Percentiles rank a stretch among this genome's conserved stretches.
phyloP scores from a whole-genome alignment of 202 grass and related monocot genomes.

The Setaria viridis region DNA sequence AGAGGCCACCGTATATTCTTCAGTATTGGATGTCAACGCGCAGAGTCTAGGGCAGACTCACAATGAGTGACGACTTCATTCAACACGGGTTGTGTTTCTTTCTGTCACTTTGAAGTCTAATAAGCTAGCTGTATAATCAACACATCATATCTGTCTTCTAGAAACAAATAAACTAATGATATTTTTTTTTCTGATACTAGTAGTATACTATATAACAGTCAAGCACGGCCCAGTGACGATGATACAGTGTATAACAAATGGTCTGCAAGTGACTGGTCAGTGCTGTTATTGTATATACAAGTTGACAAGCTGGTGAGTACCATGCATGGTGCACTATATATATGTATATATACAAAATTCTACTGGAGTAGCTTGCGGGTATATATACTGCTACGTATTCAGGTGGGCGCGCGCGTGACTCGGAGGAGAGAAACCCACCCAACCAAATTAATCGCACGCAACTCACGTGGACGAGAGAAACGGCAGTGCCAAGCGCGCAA shows the following conservation, averaged over 20 bases:
- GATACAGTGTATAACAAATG: too few relatives aligned
- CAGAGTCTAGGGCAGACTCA: background rate
- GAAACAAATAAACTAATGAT: background rate
- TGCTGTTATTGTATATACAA: too few relatives aligned
- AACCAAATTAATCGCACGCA: slow-evolving; percentile 8
- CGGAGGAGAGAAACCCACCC: background rate
- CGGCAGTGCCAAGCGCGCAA: slow-evolving; percentile 11
- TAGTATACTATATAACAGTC: too few relatives aligned
- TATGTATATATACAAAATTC: background rate
- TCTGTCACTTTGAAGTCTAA: background rate
- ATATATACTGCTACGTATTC: background rate
- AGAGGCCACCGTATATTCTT: background rate
- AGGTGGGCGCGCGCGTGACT: background rate
- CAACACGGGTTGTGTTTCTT: background rate
- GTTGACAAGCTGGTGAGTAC: background rate
- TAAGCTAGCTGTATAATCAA: background rate
- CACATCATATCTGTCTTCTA: background rate
- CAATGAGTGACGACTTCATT: background rate
- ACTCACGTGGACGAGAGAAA: slow-evolving; percentile 21
- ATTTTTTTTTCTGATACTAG: too few relatives aligned
- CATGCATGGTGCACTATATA: background rate
- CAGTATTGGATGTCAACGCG: background rate
- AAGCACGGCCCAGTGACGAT: too few relatives aligned
- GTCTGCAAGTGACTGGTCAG: too few relatives aligned
- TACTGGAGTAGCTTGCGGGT: background rate